Evolutionary conservation across 495 filamentous ascomycete species (phyloP), one percentile per base, ranked within the genome.

Genomic region (Podospora anserina): DNA sequence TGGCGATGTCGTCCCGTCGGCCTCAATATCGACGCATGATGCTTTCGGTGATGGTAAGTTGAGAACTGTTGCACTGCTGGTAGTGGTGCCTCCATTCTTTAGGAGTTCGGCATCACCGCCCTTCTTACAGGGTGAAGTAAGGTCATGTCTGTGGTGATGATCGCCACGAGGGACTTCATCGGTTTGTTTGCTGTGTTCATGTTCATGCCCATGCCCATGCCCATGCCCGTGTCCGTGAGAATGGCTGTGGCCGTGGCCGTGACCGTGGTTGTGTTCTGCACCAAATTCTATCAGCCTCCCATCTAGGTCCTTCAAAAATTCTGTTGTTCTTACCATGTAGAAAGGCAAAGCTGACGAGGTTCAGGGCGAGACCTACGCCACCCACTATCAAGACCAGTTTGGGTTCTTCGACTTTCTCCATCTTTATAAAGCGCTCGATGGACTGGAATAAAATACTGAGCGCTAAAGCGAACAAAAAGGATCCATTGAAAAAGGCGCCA

Each of bases 401-500:
- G 0, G 93, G 91, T 58, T 93, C 87, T 49, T 88, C 84, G 62
- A 97, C 66, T 74, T 75, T 74, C 65, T 80, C 70, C 27, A 83
- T 61, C 4, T 74, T 73, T 53, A 96, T 86, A 74, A 98, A 89
- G 71, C 94, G 84, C 79, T 97, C 92, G 66, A 96, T 88, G 2
- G 94, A 92, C 72, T 97, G 94, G 54, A 98, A 81, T 76, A 97
- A 92, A 74, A 98, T 97, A 65, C 93, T 93, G 66, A 97, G 75
- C 68, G 93, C 96, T 6, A 98, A 82, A 0, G 94, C 94, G 63
- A 97, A 86, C 65, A 98, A 85, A 77, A 97, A 97, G n/a, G 96
- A 91, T 32, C 94, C 94, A 74, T 98, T 98, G 74, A 96, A 89
- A 68, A 98, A 86, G n/a, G 94, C 93, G 72, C 94, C 94, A 2